Evolutionary conservation across 2,329 filamentous ascomycete genomes (phyloP).

Genomic region (Fusarium pseudograminearum): DNA sequence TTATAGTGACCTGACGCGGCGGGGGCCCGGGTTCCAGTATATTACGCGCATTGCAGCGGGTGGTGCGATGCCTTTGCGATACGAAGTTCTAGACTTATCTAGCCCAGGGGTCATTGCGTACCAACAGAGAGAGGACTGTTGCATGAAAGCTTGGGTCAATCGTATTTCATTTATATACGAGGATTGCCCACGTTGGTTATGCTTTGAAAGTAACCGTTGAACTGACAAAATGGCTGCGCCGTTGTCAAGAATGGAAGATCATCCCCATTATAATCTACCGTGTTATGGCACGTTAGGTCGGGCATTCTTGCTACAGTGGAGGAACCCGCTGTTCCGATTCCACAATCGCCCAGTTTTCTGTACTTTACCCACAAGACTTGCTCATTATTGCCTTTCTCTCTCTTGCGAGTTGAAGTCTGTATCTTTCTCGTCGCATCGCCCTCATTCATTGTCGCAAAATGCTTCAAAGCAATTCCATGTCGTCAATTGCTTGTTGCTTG

Average conservation of each 20-base stretch:
- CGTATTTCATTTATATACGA: not conserved
- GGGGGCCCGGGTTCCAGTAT: constrained; percentile 1
- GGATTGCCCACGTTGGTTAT: not conserved
- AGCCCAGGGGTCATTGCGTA: constrained; percentile 21
- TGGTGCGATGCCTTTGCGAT: constrained; percentile 6
- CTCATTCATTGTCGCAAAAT: not conserved
- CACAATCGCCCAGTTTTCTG: constrained; percentile 7
- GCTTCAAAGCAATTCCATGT: constrained; percentile 16
- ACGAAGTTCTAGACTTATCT: constrained; percentile 8
- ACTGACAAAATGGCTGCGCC: not conserved
- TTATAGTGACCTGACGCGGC: not conserved
- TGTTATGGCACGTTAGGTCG: constrained; percentile 18
- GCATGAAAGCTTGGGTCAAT: not conserved
- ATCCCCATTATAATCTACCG: constrained; percentile 14
- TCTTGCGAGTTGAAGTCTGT: not conserved
- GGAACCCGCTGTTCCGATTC: constrained; percentile 6
- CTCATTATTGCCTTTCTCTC: constrained; percentile 9
- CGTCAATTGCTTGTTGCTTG: constrained; percentile 34
- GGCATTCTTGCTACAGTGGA: constrained; percentile 18
- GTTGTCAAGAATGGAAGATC: constrained; percentile 26
- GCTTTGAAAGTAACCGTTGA: not conserved
- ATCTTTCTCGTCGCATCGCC: not conserved
- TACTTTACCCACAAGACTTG: constrained; percentile 11
- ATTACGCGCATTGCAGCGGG: constrained; percentile 29
- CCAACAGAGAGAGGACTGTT: not conserved